A percentile compares a stretch with the other conserved stretches of the same genome.
Conservation (phyloP, 2,329 filamentous ascomycete genomes). For the Botrytis tulipae region DNA sequence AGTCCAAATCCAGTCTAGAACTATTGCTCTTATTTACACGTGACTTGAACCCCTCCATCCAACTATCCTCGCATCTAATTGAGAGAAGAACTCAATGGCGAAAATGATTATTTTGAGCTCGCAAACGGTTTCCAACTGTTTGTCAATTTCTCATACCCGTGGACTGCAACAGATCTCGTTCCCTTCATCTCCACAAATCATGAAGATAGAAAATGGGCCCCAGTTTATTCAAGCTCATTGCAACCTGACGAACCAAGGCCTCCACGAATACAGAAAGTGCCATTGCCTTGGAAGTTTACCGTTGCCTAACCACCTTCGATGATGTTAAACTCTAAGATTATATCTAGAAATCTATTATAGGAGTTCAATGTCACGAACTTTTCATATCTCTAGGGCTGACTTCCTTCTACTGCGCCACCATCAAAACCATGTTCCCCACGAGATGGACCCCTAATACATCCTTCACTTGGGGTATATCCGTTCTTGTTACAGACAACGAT, state of each 20-base stretch:
- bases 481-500: background rate
- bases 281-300: background rate
- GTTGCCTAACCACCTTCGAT: background rate
- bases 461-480: background rate
- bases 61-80: background rate
- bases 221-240: background rate
- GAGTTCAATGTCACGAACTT: background rate
- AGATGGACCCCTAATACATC: background rate
- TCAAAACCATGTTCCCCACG: background rate
- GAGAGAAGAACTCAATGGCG: background rate
- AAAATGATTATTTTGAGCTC: background rate
- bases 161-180: background rate
- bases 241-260: background rate
- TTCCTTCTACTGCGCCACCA: slow-evolving; percentile 10
- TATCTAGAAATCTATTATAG: background rate
- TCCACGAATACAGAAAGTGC: background rate
- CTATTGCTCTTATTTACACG: background rate
- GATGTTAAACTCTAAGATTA: background rate
- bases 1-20: background rate
- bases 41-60: background rate
- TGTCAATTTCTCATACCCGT: background rate
- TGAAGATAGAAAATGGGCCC: background rate
- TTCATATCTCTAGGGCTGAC: background rate
- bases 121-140: background rate
- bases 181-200: background rate